Conservation (phyloP, 2,329 filamentous ascomycete genomes). For the Xylaria sp. region DNA sequence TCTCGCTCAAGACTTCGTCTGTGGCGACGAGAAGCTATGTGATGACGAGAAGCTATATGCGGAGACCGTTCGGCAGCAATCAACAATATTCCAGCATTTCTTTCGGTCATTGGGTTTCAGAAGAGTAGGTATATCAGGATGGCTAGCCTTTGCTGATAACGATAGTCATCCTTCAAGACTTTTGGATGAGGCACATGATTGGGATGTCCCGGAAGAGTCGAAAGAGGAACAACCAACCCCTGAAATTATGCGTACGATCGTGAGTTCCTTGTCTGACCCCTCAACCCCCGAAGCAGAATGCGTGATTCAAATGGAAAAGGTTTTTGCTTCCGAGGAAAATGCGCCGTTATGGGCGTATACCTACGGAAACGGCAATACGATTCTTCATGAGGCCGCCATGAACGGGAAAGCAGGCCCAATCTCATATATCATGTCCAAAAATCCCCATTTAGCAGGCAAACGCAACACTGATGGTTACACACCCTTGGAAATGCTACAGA, state of each 20-base stretch:
- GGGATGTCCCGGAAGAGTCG: not conserved
- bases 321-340: constrained; percentile 1
- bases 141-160: constrained; percentile 39
- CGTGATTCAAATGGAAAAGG: constrained; percentile 1
- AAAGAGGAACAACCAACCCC: not conserved
- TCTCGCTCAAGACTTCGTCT: constrained; percentile 9
- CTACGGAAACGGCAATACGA: constrained; percentile 2
- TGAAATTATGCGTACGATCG: constrained; percentile 4
- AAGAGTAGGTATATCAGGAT: constrained; percentile 40
- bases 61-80: constrained; percentile 30
- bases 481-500: constrained; percentile 41
- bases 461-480: constrained; percentile 43
- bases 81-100: constrained; percentile 27
- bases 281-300: not conserved
- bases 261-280: constrained; percentile 1
- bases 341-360: not conserved
- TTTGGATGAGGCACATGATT: constrained; percentile 20
- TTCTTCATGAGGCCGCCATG: constrained; percentile 11
- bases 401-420: constrained; percentile 13
- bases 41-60: constrained; percentile 33
- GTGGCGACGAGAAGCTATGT: constrained; percentile 29
- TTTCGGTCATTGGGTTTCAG: constrained; percentile 23
- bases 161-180: constrained; percentile 34
- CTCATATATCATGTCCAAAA: constrained; percentile 11
- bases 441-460: constrained; percentile 6